phyloP scores from a whole-genome alignment of 768 basidiomycete species.

The Leccinum variicolor region DNA sequence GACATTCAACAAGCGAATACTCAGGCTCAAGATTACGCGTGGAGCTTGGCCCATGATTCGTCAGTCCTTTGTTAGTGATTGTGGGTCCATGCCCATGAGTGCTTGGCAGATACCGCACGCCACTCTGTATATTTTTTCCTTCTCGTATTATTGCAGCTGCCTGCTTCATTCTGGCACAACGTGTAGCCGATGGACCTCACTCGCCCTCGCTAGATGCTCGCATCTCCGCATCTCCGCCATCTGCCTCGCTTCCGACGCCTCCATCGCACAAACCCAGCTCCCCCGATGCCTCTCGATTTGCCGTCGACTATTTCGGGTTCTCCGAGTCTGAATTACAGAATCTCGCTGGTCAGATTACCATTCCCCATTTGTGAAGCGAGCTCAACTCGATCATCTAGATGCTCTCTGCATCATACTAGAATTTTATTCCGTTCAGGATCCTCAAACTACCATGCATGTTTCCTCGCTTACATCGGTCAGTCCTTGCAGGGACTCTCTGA shows the following conservation, averaged over 20 bases:
- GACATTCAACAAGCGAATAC: slow-evolving; percentile 47
- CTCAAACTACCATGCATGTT: slow-evolving; percentile 48
- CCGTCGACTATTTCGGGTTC: slow-evolving; percentile 64
- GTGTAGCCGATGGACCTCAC: slow-evolving; percentile 67
- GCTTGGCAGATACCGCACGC: slow-evolving; percentile 65
- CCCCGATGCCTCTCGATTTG: slow-evolving; percentile 66
- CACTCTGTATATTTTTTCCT: slow-evolving; percentile 68
- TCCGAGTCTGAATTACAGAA: slow-evolving; percentile 52
- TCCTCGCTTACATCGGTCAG: slow-evolving; percentile 48
- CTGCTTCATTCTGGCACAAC: slow-evolving; percentile 75
- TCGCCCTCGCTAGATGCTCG: slow-evolving; percentile 72
- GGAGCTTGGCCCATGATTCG: slow-evolving; percentile 90
- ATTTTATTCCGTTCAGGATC: slow-evolving; percentile 67
- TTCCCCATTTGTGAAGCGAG: background rate
- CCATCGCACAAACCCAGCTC: slow-evolving; percentile 73
- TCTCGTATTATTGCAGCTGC: slow-evolving; percentile 72
- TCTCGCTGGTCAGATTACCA: slow-evolving; percentile 52
- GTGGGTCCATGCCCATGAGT: slow-evolving; percentile 6
- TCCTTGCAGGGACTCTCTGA: slow-evolving; percentile 10
- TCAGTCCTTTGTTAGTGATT: slow-evolving; percentile 34
- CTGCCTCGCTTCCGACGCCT: slow-evolving; percentile 76
- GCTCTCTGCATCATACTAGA: slow-evolving; percentile 64
- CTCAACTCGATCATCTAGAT: slow-evolving; percentile 39
- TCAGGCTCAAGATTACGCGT: slow-evolving; percentile 68
- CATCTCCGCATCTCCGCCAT: slow-evolving; percentile 66